A percentile compares a stretch with the other conserved stretches of the same genome.
phyloP scores from a whole-genome alignment of 2,329 filamentous ascomycete genomes.

The Aureobasidium sp. region DNA sequence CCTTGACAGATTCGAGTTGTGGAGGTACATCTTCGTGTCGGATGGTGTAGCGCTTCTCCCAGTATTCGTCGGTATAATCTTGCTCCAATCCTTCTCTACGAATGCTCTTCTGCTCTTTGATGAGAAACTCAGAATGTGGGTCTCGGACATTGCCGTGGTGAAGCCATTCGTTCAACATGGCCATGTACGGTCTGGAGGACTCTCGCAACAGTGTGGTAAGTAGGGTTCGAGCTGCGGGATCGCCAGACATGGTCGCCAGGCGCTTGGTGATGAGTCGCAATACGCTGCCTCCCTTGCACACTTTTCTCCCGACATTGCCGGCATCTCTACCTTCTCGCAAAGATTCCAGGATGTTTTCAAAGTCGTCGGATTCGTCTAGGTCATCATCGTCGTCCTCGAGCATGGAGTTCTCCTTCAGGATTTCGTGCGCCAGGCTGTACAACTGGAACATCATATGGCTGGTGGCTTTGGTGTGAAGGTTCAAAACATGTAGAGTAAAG shows the following conservation, averaged over 20 bases:
- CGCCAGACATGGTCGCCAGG: slow-evolving; percentile 82
- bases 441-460: slow-evolving; percentile 86
- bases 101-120: slow-evolving; percentile 95
- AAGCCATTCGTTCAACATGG: slow-evolving; percentile 97
- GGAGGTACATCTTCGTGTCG: slow-evolving; percentile 85
- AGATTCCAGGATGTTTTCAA: slow-evolving; percentile 88
- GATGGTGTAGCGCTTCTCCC: slow-evolving; percentile 95
- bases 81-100: slow-evolving; percentile 82
- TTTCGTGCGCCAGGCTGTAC: slow-evolving; percentile 77
- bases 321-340: slow-evolving; percentile 80
- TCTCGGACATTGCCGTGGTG: slow-evolving; percentile 94
- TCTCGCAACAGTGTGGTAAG: slow-evolving; percentile 77
- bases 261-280: slow-evolving; percentile 77
- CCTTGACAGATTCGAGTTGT: slow-evolving; percentile 81
- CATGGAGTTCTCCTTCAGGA: slow-evolving; percentile 79
- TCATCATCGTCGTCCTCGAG: slow-evolving; percentile 63
- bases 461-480: slow-evolving; percentile 83
- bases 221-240: slow-evolving; percentile 75
- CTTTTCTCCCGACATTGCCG: slow-evolving; percentile 76
- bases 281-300: slow-evolving; percentile 96
- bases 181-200: slow-evolving; percentile 90
- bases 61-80: slow-evolving; percentile 98
- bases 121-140: slow-evolving; percentile 84
- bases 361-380: slow-evolving; percentile 60
- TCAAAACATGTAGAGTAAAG: slow-evolving; percentile 89